Conservation (phyloP, 2,329 filamentous ascomycete species). For the Capronia coronata region DNA sequence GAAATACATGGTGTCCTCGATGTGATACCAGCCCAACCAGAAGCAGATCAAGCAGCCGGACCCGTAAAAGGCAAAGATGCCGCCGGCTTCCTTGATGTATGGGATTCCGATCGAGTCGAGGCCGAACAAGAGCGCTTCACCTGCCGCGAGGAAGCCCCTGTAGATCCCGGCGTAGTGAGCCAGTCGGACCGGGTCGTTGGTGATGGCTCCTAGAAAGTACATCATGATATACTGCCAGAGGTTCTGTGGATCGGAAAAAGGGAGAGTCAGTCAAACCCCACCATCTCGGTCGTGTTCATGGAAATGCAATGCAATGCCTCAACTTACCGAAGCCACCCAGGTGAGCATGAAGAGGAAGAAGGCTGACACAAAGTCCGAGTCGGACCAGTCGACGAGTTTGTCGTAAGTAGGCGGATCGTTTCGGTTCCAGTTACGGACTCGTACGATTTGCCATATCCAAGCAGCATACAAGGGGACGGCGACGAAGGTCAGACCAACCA, state of each 20-base stretch:
- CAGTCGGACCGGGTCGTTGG: conserved; percentile 4
- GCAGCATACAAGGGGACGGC: conserved; percentile 5
- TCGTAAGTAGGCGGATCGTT: neutral
- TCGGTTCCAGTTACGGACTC: conserved; percentile 5
- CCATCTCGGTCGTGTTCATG: too few relatives aligned
- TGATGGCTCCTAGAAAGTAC: conserved; percentile 9
- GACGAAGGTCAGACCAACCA: conserved; percentile 5
- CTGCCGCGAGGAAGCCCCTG: conserved; percentile 8
- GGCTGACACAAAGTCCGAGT: neutral
- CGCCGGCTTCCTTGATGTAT: conserved; percentile 6
- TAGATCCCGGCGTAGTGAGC: conserved; percentile 8
- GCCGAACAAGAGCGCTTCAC: conserved; percentile 9
- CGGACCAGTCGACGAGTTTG: conserved; percentile 7
- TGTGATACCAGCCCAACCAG: conserved; percentile 7
- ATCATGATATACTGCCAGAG: conserved; percentile 12
- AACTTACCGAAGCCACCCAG: conserved; percentile 1
- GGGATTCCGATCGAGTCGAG: conserved; percentile 6
- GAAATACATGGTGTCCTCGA: conserved; percentile 8
- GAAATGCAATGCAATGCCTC: too few relatives aligned
- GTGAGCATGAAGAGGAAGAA: conserved; percentile 11
- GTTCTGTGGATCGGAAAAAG: too few relatives aligned
- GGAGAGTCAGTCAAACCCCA: too few relatives aligned
- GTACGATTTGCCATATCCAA: conserved; percentile 10
- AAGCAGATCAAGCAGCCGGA: neutral
- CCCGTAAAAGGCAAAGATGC: conserved; percentile 6